Evolutionary conservation across 441 rosid genomes (phyloP), one percentile per base, ranked within the genome.

Genomic region (Rhodomyrtus psidioides): DNA sequence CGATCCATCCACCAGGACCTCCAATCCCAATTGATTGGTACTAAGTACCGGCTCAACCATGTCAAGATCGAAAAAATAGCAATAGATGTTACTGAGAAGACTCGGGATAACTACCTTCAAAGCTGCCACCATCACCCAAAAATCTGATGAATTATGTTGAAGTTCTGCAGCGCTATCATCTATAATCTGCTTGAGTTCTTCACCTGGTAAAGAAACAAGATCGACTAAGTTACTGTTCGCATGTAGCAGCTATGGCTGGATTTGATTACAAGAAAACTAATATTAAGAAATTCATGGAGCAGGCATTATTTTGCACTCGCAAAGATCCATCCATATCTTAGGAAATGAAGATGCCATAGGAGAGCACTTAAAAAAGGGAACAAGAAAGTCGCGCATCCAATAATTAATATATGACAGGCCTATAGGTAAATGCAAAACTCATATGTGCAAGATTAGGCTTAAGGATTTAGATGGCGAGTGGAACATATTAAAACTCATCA

Each of bases 101-200:
- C 88, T 86, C 54, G 39, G 58, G 87, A 89, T 90, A 87, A 89
- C 82, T 89, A 97, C 99, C 99, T 97, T 96, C 87, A 97, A 91
- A 57, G 98, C 98, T 65, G 98, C 97, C 87, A 94, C 95, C 98
- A 97, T 94, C 90, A 97, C 92, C 99, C 99, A 97, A 91, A 96
- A 97, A 76, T 95, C 94, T 17, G 98, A 95, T 84, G 99, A 94
- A 89, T 79, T 91, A 27, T 93, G 91, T 87, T 85, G 91, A 90
- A 94, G 93, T 89, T 95, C 99, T 87, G 90, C 89, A 83, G 92
- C 91, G 84, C 91, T 88, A 88, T 97, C 99, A 79, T 89, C 83
- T 74, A 94, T 91, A 88, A 96, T 88, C 85, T 88, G 91, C 90
- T 84, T 95, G 86, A 95, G 88, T 88, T 94, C 95, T 86, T 91